Evolutionary conservation across 192 early-diverging fungal species (phyloP).

Genomic region (Linnemannia zychae): DNA sequence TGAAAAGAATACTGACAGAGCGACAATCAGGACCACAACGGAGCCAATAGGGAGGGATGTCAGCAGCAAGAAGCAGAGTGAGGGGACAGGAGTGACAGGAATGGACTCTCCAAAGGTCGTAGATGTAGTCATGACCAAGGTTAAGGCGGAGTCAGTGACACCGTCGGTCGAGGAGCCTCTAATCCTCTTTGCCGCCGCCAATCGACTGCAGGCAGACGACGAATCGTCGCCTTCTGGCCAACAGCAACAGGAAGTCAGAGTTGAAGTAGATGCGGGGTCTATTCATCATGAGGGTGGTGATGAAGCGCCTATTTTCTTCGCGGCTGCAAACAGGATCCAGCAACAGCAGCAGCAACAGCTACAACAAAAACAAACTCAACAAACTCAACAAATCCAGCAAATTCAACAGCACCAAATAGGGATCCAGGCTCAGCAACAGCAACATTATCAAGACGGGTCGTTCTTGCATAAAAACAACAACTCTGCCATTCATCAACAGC

Average conservation of each 20-base stretch:
- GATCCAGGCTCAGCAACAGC: slow-evolving; percentile 15
- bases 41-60: not conserved
- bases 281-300: slow-evolving; percentile 16
- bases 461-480: not conserved
- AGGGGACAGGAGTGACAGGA: not conserved
- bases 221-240: not conserved
- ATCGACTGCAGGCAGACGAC: slow-evolving; percentile 16
- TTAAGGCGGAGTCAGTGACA: not conserved
- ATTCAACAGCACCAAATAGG: not conserved
- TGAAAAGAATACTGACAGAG: not conserved
- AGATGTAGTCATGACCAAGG: not conserved
- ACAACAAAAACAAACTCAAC: not conserved
- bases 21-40: not conserved
- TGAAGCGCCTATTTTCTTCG: slow-evolving; percentile 35
- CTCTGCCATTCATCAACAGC: not conserved
- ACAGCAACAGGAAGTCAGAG: not conserved
- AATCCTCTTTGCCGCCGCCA: slow-evolving; percentile 33
- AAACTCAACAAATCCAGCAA: not conserved
- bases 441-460: not conserved
- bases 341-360: slow-evolving; percentile 31
- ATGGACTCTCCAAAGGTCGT: not conserved
- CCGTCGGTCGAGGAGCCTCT: slow-evolving; percentile 11
- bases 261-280: not conserved
- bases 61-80: not conserved
- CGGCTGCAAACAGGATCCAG: slow-evolving; percentile 26